Evolutionary conservation across 139 green algal species (phyloP).

Genomic region (Marvania coccoides): DNA sequence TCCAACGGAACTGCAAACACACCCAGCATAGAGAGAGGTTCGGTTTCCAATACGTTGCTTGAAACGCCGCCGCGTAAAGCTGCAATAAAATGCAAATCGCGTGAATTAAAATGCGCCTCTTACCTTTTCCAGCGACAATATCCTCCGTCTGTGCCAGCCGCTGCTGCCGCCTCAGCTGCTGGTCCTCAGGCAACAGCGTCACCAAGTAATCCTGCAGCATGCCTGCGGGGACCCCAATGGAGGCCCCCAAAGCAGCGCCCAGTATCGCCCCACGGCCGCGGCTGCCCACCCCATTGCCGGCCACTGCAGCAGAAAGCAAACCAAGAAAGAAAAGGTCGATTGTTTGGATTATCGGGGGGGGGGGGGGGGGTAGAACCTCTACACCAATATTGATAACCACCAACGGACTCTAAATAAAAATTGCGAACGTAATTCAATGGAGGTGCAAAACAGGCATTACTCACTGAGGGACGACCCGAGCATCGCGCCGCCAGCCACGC

Average conservation of each 20-base stretch:
- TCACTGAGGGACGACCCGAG: too few relatives aligned
- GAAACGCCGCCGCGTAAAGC: neutral
- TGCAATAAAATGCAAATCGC: too few relatives aligned
- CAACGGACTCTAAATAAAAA: neutral
- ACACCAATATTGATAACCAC: neutral
- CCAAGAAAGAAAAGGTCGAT: too few relatives aligned
- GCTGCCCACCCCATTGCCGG: neutral
- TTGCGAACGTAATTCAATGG: too few relatives aligned
- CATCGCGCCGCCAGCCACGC: conserved; percentile 13
- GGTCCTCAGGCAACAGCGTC: neutral
- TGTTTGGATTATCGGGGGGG: too few relatives aligned
- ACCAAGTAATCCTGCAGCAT: conserved; percentile 20
- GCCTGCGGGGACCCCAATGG: conserved; percentile 20
- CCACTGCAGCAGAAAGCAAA: conserved; percentile 8
- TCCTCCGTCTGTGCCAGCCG: neutral
- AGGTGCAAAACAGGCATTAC: too few relatives aligned
- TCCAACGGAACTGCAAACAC: neutral
- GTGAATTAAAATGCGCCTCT: neutral
- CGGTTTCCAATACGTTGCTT: neutral
- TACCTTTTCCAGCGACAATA: neutral
- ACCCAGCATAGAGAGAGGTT: neutral
- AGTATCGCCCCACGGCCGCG: conserved; percentile 14
- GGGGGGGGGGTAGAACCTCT: neutral
- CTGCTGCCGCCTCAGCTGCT: neutral
- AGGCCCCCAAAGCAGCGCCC: conserved; percentile 19